A percentile compares a stretch with the other conserved stretches of the same genome.
phyloP scores from a whole-genome alignment of 345 rosid species.

The Populus alba region DNA sequence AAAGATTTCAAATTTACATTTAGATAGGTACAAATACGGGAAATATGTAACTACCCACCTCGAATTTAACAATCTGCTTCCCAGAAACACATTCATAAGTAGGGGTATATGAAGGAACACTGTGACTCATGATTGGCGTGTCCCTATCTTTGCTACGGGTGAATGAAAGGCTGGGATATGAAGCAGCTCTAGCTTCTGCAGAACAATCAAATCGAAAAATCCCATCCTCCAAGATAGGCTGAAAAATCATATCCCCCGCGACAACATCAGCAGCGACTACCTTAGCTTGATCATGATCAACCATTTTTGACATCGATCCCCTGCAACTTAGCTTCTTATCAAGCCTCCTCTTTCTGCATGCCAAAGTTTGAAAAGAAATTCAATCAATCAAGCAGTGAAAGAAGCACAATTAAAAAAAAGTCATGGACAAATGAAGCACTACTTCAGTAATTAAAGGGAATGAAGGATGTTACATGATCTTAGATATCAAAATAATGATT shows the following conservation, averaged over 20 bases:
- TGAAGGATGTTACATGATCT: no score
- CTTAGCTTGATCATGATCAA: conserved; percentile 26
- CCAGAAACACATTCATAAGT: conserved; percentile 36
- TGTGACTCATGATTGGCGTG: conserved; percentile 32
- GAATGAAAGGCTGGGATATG: conserved; percentile 72
- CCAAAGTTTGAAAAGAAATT: conserved; percentile 22
- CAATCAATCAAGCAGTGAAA: neutral
- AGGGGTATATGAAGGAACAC: conserved; percentile 57
- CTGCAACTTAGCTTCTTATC: conserved; percentile 3
- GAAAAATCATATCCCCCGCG: conserved; percentile 54
- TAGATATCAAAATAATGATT: no score
- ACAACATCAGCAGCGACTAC: conserved; percentile 27
- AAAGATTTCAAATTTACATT: neutral
- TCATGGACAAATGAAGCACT: no score
- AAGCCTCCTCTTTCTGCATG: conserved; percentile 39
- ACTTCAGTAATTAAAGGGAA: no score
- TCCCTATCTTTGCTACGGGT: conserved; percentile 51
- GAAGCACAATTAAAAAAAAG: no score
- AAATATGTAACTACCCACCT: conserved; percentile 35
- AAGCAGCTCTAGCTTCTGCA: conserved; percentile 47
- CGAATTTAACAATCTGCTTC: conserved; percentile 63
- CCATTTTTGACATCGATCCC: conserved; percentile 37
- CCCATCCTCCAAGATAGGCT: conserved; percentile 69
- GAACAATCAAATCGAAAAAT: conserved; percentile 80
- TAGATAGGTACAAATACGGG: neutral